Percentiles rank a stretch among this genome's conserved stretches.
phyloP scores from a whole-genome alignment of 2,329 filamentous ascomycete genomes.

The Phoma sp. region DNA sequence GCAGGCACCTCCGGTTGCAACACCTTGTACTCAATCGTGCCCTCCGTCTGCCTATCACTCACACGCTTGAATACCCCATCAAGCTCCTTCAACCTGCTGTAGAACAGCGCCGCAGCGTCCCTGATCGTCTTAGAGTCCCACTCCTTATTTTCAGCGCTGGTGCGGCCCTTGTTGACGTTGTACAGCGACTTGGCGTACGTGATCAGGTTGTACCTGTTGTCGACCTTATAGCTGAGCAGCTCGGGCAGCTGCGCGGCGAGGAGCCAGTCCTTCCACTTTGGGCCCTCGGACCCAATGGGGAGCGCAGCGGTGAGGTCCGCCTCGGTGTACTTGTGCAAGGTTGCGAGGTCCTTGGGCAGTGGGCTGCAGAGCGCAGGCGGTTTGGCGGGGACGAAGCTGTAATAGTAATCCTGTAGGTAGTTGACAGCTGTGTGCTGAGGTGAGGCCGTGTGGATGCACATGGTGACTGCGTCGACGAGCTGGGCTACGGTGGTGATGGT shows the following conservation, averaged over 20 bases:
- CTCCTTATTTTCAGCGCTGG: constrained; percentile 2
- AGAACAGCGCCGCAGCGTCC: constrained; percentile 10
- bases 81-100: constrained; percentile 14
- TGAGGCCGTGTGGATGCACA: constrained; percentile 18
- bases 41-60: constrained; percentile 12
- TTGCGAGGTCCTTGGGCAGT: constrained; percentile 6
- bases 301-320: constrained; percentile 11
- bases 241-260: constrained; percentile 16
- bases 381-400: constrained; percentile 18
- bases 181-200: constrained; percentile 18
- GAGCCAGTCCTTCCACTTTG: constrained; percentile 19
- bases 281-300: constrained; percentile 2
- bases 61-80: constrained; percentile 6
- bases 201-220: constrained; percentile 12
- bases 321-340: constrained; percentile 8
- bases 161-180: constrained; percentile 16
- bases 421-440: constrained; percentile 19
- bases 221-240: constrained; percentile 16
- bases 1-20: constrained; percentile 14
- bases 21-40: constrained; percentile 15
- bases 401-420: constrained; percentile 20
- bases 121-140: constrained; percentile 8
- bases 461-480: constrained; percentile 12
- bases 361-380: constrained; percentile 13
- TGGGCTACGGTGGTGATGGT: constrained; percentile 7